phyloP scores from a whole-genome alignment of 345 rosid species.

The Conringia planisiliqua region DNA sequence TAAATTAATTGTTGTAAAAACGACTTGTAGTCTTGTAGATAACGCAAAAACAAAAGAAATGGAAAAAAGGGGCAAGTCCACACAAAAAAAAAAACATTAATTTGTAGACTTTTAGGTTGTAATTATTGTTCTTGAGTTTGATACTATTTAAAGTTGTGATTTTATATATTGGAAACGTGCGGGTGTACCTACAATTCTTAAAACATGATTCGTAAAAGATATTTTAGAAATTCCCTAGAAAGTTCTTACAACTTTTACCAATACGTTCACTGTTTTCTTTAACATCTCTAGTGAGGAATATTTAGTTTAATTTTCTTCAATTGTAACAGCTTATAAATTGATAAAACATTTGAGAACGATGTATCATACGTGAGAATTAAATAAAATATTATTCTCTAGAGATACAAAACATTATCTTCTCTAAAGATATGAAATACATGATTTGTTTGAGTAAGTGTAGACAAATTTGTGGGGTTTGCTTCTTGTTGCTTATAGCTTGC shows the following conservation, averaged over 20 bases:
- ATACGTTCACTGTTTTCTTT: not conserved
- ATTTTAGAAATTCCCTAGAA: not conserved
- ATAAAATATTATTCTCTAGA: not conserved
- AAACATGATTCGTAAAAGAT: not conserved
- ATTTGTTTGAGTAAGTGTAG: not conserved
- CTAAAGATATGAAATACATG: not conserved
- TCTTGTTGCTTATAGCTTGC: not conserved
- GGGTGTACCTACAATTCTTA: too few relatives aligned
- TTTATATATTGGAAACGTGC: too few relatives aligned
- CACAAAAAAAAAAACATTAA: not conserved
- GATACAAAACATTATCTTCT: not conserved
- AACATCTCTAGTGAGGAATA: not conserved
- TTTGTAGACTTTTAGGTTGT: not conserved
- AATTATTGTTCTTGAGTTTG: not conserved
- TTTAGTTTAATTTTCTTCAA: not conserved
- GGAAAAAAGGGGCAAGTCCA: too few relatives aligned
- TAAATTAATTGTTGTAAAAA: not conserved
- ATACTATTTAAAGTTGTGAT: too few relatives aligned
- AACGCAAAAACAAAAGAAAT: too few relatives aligned
- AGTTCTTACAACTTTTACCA: not conserved
- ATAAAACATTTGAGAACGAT: not conserved
- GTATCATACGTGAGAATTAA: not conserved
- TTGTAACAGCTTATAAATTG: not conserved
- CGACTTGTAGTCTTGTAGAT: not conserved
- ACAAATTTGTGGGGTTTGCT: constrained; percentile 6